phyloP scores from a whole-genome alignment of 148 eudicot genomes.

The Cornus suecica region DNA sequence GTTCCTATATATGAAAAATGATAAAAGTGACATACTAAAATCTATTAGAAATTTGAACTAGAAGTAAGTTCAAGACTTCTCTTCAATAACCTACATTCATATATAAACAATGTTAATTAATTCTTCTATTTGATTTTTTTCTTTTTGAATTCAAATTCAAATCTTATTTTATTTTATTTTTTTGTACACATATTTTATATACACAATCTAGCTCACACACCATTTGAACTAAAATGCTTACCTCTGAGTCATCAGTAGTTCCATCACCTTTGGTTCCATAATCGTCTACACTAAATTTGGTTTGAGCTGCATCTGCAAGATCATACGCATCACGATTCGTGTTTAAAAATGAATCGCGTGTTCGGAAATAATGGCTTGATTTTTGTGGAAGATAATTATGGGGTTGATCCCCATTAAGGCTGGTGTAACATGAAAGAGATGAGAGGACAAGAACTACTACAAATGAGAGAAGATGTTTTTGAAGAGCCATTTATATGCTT shows the following conservation, averaged over 20 bases:
- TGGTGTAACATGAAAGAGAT: background rate
- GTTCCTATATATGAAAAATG: too few relatives aligned
- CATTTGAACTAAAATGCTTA: too few relatives aligned
- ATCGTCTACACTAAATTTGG: conserved; percentile 37
- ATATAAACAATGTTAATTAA: too few relatives aligned
- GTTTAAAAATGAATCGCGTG: conserved; percentile 21
- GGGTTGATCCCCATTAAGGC: conserved; percentile 1
- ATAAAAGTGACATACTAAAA: too few relatives aligned
- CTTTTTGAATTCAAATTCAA: too few relatives aligned
- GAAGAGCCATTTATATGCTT: conserved; percentile 5
- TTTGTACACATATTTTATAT: too few relatives aligned
- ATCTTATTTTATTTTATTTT: too few relatives aligned
- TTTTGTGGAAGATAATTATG: conserved; percentile 11
- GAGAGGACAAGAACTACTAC: conserved; percentile 3
- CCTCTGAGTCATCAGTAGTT: conserved; percentile 54
- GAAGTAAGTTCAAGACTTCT: too few relatives aligned
- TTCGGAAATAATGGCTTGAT: conserved; percentile 18
- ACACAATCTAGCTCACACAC: too few relatives aligned
- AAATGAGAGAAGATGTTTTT: background rate
- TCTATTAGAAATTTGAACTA: too few relatives aligned
- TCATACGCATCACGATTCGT: background rate
- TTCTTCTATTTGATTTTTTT: too few relatives aligned
- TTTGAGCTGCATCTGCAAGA: conserved; percentile 14
- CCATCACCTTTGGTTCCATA: conserved; percentile 75
- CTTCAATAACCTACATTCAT: too few relatives aligned